Evolutionary conservation across 1,139 yeast genomes (phyloP), one percentile per base, ranked within the genome.

Genomic region (Keqinozyma sinolaborantium): DNA sequence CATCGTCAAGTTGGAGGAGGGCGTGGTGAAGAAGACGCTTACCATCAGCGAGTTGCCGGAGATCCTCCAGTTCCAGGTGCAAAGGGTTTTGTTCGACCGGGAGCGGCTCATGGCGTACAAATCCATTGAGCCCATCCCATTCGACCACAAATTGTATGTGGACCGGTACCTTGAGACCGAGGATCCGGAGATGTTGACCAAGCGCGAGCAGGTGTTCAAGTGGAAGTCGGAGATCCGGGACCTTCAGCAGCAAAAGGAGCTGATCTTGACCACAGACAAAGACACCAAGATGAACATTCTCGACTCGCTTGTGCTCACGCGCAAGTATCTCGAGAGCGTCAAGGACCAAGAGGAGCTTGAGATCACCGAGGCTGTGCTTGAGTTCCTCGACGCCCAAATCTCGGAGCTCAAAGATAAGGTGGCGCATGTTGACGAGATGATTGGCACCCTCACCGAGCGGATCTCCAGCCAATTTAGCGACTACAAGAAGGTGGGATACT

Each of bases 21-120:
- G 92, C 1, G 68, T 70, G 25, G 88, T 77, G 4, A 83, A 83
- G 38, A 77, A 95, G 49, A 73, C 83, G 1, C 72, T 87, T 27
- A 78, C 94, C 0, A 74, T 90, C 5, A 68, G 76, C 10, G 70
- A 77, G 39, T 61, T 87, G 11, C 98, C 98, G 0, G 80, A 81
- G 7, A 77, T 92, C 30, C 59, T 92, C 31, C 98, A 92, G 53
- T 77, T 92, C 31, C 98, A 92, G 52, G 86, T 92, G 3, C 97
- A 90, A 57, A 71, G 98, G 49, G 97, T 90, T 1, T 83, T 87
- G 53, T 92, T 83, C 57, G 96, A 92, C 52, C 70, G 90, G 29
- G 83, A 71, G 35, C 60, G 73, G 23, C 70, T 80, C 32, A 72
- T 80, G 56, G 87, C 95, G 0, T 86, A 86, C 49, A 92, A 92